These are phyloP conservation scores for Taxawa tesnikishii DNA, from an alignment of 2,329 filamentous ascomycete species.

Conservation along the genomic window DNA sequence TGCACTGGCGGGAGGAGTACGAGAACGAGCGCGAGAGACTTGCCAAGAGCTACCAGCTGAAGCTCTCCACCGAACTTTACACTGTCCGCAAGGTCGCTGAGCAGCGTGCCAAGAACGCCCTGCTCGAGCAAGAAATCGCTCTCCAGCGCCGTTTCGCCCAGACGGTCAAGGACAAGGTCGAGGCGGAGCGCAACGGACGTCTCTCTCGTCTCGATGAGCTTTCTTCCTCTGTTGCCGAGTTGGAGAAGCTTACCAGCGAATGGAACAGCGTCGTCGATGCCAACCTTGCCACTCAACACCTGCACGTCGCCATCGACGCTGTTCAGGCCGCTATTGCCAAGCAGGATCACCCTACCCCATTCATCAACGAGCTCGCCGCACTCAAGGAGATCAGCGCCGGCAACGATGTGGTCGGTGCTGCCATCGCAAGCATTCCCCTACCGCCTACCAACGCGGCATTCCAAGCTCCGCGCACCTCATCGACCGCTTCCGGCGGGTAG, in stretches of 20 bases:
- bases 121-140: conserved; percentile 80
- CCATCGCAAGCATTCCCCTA: conserved; percentile 94
- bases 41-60: conserved; percentile 64
- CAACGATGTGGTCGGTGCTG: conserved; percentile 68
- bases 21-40: conserved; percentile 75
- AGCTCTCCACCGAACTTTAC: conserved; percentile 66
- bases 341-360: conserved; percentile 59
- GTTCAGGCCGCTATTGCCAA: conserved; percentile 75
- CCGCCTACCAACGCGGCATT: conserved; percentile 85
- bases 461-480: conserved; percentile 75
- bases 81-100: conserved; percentile 70
- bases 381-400: conserved; percentile 83
- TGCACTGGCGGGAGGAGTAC: conserved; percentile 76
- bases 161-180: conserved; percentile 69
- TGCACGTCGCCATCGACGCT: conserved; percentile 90
- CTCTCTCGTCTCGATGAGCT: conserved; percentile 78
- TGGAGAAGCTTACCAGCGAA: conserved; percentile 75
- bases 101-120: conserved; percentile 69
- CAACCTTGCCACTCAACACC: conserved; percentile 88
- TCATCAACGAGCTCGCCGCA: conserved; percentile 84
- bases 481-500: conserved; percentile 90
- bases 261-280: conserved; percentile 87
- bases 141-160: conserved; percentile 75
- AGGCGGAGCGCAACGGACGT: conserved; percentile 75
- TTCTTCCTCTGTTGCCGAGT: conserved; percentile 61